These are phyloP conservation scores for Spencermartinsiella ligniputridi DNA, from an alignment of 1,139 yeast species.

Conservation along the genomic window DNA sequence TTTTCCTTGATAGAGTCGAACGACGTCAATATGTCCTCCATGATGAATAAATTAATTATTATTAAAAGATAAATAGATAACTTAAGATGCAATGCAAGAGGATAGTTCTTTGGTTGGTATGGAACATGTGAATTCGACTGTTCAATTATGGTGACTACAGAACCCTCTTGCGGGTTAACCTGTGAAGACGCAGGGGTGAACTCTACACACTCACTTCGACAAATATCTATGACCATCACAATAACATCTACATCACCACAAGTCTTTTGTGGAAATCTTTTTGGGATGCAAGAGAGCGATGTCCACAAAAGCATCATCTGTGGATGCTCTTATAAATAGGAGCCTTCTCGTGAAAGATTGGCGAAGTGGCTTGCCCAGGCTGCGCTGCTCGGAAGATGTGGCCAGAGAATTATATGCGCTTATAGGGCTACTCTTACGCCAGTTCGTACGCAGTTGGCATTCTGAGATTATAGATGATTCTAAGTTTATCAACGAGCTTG, in stretches of 20 bases:
- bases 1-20: neutral
- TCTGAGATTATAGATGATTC: conserved; percentile 38
- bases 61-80: no score
- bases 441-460: conserved; percentile 47
- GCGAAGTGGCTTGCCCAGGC: neutral
- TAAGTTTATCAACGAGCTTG: conserved; percentile 7
- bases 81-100: no score
- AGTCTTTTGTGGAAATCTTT: no score
- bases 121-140: no score
- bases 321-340: conserved; percentile 14
- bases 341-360: conserved; percentile 11
- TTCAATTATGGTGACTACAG: no score
- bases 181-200: no score
- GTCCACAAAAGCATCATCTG: neutral
- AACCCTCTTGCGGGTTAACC: no score
- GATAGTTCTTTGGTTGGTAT: no score
- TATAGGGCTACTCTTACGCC: conserved; percentile 41
- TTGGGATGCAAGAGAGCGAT: conserved; percentile 5
- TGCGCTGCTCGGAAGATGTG: conserved; percentile 27
- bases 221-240: no score
- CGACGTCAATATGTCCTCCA: conserved; percentile 5
- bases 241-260: no score
- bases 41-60: no score
- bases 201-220: no score
- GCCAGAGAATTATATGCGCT: conserved; percentile 44